These are phyloP conservation scores for Cerrena zonata DNA, from an alignment of 1,284 basidiomycete species.

Conservation along the genomic window DNA sequence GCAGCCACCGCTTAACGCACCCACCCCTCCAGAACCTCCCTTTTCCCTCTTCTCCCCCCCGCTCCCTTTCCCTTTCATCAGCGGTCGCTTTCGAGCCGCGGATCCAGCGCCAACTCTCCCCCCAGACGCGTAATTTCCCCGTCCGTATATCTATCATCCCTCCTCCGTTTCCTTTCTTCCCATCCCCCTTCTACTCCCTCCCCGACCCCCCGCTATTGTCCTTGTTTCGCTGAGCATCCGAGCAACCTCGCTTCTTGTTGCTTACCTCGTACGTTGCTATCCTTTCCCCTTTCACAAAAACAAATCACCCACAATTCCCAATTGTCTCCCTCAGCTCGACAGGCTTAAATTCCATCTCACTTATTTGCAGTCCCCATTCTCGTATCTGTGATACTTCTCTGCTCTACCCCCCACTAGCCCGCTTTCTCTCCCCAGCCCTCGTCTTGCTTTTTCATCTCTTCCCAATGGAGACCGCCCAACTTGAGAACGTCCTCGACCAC, in stretches of 20 bases:
- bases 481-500: conserved; percentile 49
- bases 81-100: no score
- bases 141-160: neutral
- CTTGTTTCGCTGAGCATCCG: conserved; percentile 24
- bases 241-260: conserved; percentile 24
- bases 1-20: neutral
- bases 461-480: conserved; percentile 43
- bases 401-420: conserved; percentile 15
- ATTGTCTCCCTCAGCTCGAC: conserved; percentile 8
- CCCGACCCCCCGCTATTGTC: conserved; percentile 29
- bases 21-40: no score
- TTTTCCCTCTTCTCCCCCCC: conserved; percentile 6
- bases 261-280: conserved; percentile 25
- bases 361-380: conserved; percentile 27
- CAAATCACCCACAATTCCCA: conserved; percentile 9
- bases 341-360: conserved; percentile 31
- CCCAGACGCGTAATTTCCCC: conserved; percentile 3
- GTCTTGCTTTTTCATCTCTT: conserved; percentile 11
- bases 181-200: conserved; percentile 26
- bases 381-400: conserved; percentile 24
- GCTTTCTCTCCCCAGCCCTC: conserved; percentile 15
- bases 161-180: conserved; percentile 1
- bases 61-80: no score
- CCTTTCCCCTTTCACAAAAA: conserved; percentile 9
- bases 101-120: neutral